phyloP scores from a whole-genome alignment of 768 basidiomycete genomes.

The Tulasnella calospora region DNA sequence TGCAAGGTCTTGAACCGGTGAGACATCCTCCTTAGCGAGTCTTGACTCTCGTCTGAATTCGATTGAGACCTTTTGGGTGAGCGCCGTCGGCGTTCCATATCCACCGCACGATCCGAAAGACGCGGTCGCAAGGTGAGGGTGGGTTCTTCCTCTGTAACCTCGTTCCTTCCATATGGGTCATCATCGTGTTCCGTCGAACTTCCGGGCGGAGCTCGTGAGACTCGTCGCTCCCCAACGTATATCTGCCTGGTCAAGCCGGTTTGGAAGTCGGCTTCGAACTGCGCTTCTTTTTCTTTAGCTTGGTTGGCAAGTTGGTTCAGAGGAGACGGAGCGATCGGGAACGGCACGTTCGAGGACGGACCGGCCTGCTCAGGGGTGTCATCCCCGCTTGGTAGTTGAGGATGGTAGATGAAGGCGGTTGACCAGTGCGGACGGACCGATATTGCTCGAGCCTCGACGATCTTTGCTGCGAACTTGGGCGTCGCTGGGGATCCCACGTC shows the following conservation, averaged over 20 bases:
- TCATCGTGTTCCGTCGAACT: neutral
- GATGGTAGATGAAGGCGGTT: neutral
- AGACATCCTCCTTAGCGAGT: neutral
- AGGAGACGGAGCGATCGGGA: neutral
- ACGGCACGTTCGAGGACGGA: neutral
- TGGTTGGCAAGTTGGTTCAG: neutral
- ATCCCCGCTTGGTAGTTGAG: neutral
- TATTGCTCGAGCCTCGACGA: neutral
- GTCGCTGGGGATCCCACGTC: neutral
- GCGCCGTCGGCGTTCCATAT: neutral
- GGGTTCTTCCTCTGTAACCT: neutral
- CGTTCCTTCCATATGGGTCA: neutral
- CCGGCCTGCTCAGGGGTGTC: neutral
- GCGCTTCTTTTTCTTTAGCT: neutral
- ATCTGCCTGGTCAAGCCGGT: neutral
- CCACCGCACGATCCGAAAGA: neutral
- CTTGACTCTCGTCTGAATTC: neutral
- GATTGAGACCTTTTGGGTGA: neutral
- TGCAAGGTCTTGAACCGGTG: neutral
- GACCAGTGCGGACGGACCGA: neutral
- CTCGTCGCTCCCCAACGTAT: neutral
- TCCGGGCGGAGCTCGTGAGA: neutral
- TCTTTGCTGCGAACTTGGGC: neutral
- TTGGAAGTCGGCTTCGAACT: neutral
- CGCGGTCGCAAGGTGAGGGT: neutral